Evolutionary conservation across 2,329 filamentous ascomycete genomes (phyloP), one percentile per base, ranked within the genome.

Genomic region (Cercospora beticola): DNA sequence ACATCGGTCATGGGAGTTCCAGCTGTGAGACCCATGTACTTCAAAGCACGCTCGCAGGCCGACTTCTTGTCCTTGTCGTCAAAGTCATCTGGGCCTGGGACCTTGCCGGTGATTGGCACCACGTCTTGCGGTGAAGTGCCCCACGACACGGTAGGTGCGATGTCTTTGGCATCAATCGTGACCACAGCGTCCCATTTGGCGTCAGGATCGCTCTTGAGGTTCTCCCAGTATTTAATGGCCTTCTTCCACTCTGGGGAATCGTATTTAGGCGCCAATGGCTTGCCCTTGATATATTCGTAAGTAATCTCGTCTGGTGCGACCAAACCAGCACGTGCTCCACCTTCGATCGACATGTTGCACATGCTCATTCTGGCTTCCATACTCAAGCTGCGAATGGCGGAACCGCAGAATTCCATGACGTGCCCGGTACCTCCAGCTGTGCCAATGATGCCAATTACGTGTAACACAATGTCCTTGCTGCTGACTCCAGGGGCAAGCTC

Each of bases 341-440:
- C 95, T 85, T 99, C 95, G 75, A 98, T 97, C 14, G 94, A 93
- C 95, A 98, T 98, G 85, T 99, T 99, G 85, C 95, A 98, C 80
- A 99, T 97, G 71, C 94, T 97, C 95, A 99, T 98, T 74, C 95
- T 89, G 54, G 94, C 95, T 82, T 98, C 95, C 88, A 99, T 97
- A 81, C 92, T 97, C 75, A 98, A 85, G 70, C 82, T 83, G 74
- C 93, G 89, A 79, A 99, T 97, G 70, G 95, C 92, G 62, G 94
- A 97, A 69, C 95, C 95, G 78, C 93, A 97, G 84, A 94, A 99
- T 84, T 99, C 95, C 76, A 99, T 97, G 73, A 98, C 95, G 64
- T 91, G 90, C 70, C 94, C 94, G 66, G 91, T 98, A 75, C 95
- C 95, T 80, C 94, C 95, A 70, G 95, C 95, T 26, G 95, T 98